phyloP scores from a whole-genome alignment of 164 flowering plant species.

The Berberis vulgaris region DNA sequence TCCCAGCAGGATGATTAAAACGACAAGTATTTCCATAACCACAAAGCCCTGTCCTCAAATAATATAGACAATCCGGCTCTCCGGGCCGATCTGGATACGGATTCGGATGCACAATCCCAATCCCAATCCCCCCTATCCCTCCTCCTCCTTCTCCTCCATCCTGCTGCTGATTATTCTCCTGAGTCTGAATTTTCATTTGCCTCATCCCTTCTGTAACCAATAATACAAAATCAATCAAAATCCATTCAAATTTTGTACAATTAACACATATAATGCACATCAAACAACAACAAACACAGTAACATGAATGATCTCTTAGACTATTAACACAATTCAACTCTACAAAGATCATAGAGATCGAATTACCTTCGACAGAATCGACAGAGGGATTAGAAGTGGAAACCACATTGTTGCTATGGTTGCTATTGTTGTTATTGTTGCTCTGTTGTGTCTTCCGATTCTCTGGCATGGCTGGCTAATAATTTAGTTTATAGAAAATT shows the following conservation, averaged over 20 bases:
- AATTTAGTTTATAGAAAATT: no score
- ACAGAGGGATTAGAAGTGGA: slow-evolving; percentile 8
- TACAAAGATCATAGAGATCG: neutral
- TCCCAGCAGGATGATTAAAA: slow-evolving; percentile 47
- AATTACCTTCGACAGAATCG: slow-evolving; percentile 13
- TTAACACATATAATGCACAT: no score
- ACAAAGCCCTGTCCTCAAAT: slow-evolving; percentile 56
- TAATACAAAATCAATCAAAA: neutral
- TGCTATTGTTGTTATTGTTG: no score
- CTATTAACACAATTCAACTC: neutral
- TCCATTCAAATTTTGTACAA: no score
- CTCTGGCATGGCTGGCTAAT: slow-evolving; percentile 14
- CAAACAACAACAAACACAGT: neutral
- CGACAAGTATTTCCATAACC: slow-evolving; percentile 62
- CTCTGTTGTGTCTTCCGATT: slow-evolving; percentile 8
- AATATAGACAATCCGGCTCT: slow-evolving; percentile 53
- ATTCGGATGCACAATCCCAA: slow-evolving; percentile 9
- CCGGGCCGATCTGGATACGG: slow-evolving; percentile 58
- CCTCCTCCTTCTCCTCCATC: no score
- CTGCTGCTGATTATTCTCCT: slow-evolving; percentile 9
- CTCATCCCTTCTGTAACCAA: slow-evolving; percentile 29
- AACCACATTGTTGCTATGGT: slow-evolving; percentile 5
- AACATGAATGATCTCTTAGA: neutral
- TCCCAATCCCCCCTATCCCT: slow-evolving; percentile 13
- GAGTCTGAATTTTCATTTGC: slow-evolving; percentile 33